These are phyloP conservation scores for Pugionium dolabratum DNA, from an alignment of 345 rosid genomes.

Conservation along the genomic window DNA sequence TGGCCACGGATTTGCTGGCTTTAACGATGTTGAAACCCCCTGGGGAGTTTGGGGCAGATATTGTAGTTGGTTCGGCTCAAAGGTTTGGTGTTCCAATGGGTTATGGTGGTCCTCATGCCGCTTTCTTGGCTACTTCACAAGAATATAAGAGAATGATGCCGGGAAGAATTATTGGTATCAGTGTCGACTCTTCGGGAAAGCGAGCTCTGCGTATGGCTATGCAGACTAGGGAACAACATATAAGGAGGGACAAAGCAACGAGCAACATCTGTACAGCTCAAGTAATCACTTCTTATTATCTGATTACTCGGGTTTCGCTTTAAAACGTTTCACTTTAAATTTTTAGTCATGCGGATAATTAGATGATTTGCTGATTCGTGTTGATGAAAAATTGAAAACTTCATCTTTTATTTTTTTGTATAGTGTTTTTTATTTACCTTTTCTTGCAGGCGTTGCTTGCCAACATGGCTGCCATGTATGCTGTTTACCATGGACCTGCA, in stretches of 20 bases:
- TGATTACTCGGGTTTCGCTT: too few species aligned
- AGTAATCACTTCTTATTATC: too few species aligned
- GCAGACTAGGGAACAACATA: slow-evolving; percentile 99
- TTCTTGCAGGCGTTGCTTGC: slow-evolving; percentile 75
- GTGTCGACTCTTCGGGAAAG: slow-evolving; percentile 93
- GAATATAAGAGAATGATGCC: slow-evolving; percentile 99
- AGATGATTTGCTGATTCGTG: too few species aligned
- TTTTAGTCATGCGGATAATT: too few species aligned
- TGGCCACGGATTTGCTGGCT: slow-evolving; percentile 85
- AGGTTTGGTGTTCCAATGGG: slow-evolving; percentile 96
- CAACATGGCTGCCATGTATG: slow-evolving; percentile 88
- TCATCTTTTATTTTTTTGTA: slow-evolving; percentile 14
- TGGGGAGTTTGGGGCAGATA: slow-evolving; percentile 82
- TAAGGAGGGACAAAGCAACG: slow-evolving; percentile 97
- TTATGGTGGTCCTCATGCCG: slow-evolving; percentile 94
- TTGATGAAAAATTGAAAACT: too few species aligned
- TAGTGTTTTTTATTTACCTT: slow-evolving; percentile 14
- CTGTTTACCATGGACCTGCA: slow-evolving; percentile 91
- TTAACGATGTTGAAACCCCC: slow-evolving; percentile 88
- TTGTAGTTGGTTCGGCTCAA: slow-evolving; percentile 89
- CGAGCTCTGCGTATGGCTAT: slow-evolving; percentile 96
- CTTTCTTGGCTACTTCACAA: slow-evolving; percentile 90
- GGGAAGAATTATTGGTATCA: slow-evolving; percentile 94
- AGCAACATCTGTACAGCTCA: slow-evolving; percentile 95
- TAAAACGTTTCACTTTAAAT: neutral